Conservation (phyloP, 257 asterid species). For the Cinchona pubescens region DNA sequence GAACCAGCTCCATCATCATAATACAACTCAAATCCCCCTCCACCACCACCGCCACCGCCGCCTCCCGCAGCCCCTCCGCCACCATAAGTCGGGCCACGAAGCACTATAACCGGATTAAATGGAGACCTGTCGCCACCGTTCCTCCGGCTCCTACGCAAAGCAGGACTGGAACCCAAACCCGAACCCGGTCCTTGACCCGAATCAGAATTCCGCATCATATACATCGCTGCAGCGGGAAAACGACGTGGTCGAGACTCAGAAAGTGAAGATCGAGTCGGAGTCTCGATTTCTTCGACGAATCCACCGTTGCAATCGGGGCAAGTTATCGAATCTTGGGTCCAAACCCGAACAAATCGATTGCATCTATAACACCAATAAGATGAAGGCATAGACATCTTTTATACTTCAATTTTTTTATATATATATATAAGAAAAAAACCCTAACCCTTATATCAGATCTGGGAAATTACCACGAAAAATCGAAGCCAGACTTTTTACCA, state of each 20-base stretch:
- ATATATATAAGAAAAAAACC: not conserved
- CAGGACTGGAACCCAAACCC: conserved; percentile 12
- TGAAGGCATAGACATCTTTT: conserved; percentile 14
- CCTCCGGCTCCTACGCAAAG: conserved; percentile 19
- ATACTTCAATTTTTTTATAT: not conserved
- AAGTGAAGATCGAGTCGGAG: not conserved
- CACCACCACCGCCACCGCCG: conserved; percentile 8
- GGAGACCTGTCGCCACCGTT: conserved; percentile 27
- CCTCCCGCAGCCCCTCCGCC: not conserved
- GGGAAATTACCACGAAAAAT: not conserved
- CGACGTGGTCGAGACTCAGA: conserved; percentile 12
- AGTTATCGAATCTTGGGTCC: conserved; percentile 6
- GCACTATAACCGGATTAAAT: conserved; percentile 25
- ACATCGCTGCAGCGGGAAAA: conserved; percentile 19
- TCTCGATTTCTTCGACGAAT: conserved; percentile 18
- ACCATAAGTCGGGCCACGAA: conserved; percentile 15
- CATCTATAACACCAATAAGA: conserved; percentile 27
- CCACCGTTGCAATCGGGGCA: conserved; percentile 22
- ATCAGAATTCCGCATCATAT: conserved; percentile 14
- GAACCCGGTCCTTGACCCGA: conserved; percentile 10
- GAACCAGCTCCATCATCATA: conserved; percentile 29
- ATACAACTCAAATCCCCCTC: conserved; percentile 22
- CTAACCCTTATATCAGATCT: conserved; percentile 9
- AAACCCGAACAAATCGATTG: conserved; percentile 18
- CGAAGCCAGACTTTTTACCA: conserved; percentile 10